Evolutionary conservation across 2,329 filamentous ascomycete genomes (phyloP), one percentile per base, ranked within the genome.

Genomic region (Torrubiellomyces zombiae): DNA sequence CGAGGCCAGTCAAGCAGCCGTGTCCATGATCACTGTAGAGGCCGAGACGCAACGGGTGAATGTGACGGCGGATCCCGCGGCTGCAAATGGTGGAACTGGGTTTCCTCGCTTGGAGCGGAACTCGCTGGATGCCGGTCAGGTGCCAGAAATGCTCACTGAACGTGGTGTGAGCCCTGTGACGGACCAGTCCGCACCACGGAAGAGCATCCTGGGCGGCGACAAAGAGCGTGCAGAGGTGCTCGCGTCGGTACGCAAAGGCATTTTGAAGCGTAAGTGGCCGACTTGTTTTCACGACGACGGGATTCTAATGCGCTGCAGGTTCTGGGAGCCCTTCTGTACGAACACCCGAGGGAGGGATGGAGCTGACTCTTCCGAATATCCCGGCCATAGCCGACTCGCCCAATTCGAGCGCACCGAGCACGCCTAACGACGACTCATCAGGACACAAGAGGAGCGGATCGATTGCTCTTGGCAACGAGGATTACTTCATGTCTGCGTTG

Each of bases 21-120:
- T 98, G 1, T 92, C 89, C 0, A 91, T 93, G 71, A 77, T 98
- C 25, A 95, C 81, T 7, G 83, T 89, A 4, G 89, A 98, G 53
- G 89, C 86, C 2, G 86, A 95, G 52, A 67, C 82, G 26, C 80
- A 91, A 38, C 74, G 56, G 32, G 75, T 89, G 30, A 83, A 89
- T 37, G 74, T 83, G 22, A 82, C 77, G 29, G 60, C 64, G 1
- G 66, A 80, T 32, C 69, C 74, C 2, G 63, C 71, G 33, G 67
- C 76, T 4, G 69, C 79, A 28, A 57, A 58, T 24, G 72, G 69
- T 21, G 78, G 72, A 20, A 85, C 79, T 12, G 77, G 77, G 4
- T 92, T 85, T 41, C 85, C 85, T 14, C 81, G 76, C 40, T 56
- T 92, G 14, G 85, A 93, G 51, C 64, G 73, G 20, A 85, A 85